phyloP scores from a whole-genome alignment of 306 rosid genomes.

The Castanea mollissima region DNA sequence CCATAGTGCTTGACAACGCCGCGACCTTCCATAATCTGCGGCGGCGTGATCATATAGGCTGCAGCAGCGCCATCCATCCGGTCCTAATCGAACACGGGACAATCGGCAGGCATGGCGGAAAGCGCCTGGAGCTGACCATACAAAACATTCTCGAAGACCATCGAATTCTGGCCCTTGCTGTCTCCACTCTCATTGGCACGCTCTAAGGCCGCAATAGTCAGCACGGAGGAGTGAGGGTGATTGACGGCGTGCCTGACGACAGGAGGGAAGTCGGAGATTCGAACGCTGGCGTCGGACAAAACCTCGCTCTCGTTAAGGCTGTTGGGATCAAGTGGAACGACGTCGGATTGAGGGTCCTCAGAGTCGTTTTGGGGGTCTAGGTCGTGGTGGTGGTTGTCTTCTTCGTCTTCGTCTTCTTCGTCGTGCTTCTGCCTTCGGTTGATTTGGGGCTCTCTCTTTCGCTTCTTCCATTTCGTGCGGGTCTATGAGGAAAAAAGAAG shows the following conservation, averaged over 20 bases:
- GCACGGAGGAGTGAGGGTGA: slow-evolving; percentile 78
- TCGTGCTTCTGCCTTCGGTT: slow-evolving; percentile 49
- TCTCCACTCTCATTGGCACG: slow-evolving; percentile 64
- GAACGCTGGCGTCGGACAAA: slow-evolving; percentile 56
- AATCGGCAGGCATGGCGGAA: slow-evolving; percentile 68
- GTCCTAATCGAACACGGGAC: slow-evolving; percentile 68
- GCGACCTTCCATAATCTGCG: slow-evolving; percentile 77
- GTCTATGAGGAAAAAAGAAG: slow-evolving; percentile 39
- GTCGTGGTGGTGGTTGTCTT: slow-evolving; percentile 53
- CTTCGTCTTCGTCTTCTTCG: slow-evolving; percentile 67
- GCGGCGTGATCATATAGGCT: slow-evolving; percentile 66
- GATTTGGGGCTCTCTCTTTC: slow-evolving; percentile 78
- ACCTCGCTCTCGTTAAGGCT: slow-evolving; percentile 68
- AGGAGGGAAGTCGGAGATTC: slow-evolving; percentile 71
- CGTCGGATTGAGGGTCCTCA: slow-evolving; percentile 49
- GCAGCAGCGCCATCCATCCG: slow-evolving; percentile 51
- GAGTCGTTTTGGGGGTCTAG: slow-evolving; percentile 60
- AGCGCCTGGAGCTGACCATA: slow-evolving; percentile 95
- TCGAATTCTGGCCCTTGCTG: slow-evolving; percentile 36
- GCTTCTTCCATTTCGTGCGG: slow-evolving; percentile 85
- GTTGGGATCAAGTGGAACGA: slow-evolving; percentile 24
- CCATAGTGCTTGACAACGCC: slow-evolving; percentile 93
- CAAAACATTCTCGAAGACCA: slow-evolving; percentile 74
- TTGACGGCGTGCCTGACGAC: slow-evolving; percentile 62
- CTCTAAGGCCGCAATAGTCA: slow-evolving; percentile 71